A percentile compares a stretch with the other conserved stretches of the same genome.
Conservation (phyloP, 2,329 filamentous ascomycete species). For the Hawksworthiomyces lignivorus region DNA sequence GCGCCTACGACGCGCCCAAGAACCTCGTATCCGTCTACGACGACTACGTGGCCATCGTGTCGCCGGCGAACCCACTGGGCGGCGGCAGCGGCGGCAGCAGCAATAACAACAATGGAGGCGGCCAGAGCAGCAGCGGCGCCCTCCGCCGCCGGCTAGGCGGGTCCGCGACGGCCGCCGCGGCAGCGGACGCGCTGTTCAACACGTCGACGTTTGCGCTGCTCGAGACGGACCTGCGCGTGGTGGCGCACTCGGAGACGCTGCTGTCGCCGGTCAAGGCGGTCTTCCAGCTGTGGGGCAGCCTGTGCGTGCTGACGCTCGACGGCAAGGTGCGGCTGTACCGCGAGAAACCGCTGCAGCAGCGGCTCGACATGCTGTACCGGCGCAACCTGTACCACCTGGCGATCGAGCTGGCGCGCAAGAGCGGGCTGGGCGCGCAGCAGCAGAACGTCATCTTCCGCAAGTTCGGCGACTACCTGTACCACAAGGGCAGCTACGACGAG, state of each 20-base stretch:
- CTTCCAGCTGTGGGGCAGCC: constrained; percentile 82
- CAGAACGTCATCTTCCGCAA: constrained; percentile 88
- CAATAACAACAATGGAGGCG: not conserved
- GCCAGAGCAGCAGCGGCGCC: constrained; percentile 22
- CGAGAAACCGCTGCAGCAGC: constrained; percentile 83
- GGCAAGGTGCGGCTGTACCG: constrained; percentile 88
- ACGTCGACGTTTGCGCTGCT: constrained; percentile 83
- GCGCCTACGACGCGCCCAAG: constrained; percentile 87
- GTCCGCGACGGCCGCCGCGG: constrained; percentile 57
- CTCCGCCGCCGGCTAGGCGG: constrained; percentile 66
- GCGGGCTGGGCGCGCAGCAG: constrained; percentile 69
- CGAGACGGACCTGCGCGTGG: constrained; percentile 84
- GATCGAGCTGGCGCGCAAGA: constrained; percentile 86
- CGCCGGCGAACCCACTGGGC: constrained; percentile 57
- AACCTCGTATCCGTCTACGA: constrained; percentile 70
- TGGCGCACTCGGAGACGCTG: constrained; percentile 82
- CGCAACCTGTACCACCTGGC: constrained; percentile 87
- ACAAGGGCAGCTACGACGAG: constrained; percentile 91
- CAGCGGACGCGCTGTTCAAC: constrained; percentile 72
- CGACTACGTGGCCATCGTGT: constrained; percentile 81
- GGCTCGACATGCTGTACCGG: constrained; percentile 88
- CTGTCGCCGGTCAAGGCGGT: constrained; percentile 71
- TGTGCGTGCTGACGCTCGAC: constrained; percentile 85
- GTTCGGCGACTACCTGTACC: constrained; percentile 90
- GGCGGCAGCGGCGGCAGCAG: constrained; percentile 22